Evolutionary conservation across 306 rosid species (phyloP), one percentile per base, ranked within the genome.

Genomic region (Trifolium dubium): DNA sequence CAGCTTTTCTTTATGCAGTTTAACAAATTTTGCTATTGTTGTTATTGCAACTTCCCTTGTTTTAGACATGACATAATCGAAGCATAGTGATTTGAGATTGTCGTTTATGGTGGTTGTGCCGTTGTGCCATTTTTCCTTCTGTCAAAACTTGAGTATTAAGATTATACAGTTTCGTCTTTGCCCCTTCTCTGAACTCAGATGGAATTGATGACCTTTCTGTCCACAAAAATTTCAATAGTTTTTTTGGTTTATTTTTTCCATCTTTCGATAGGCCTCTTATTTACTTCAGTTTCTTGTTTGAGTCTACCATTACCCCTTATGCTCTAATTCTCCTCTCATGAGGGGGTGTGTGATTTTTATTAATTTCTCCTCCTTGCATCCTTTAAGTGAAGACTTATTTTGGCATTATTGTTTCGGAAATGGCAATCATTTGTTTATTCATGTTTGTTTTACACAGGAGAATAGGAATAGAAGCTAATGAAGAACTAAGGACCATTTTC

Each of bases 391-490:
- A 66, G 29, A 32, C 18, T 53, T 67, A 67, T 71, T 41, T 71
- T 73, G 32, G 78, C 60, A 51, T 67, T 62, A 17, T 30, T 47
- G 2, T 59, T 43, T 47, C 53, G 46, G 47, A 30, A 35, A 2
- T 23, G 35, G 65, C 62, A 58, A 71, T 59, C 34, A 19, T 68
- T 43, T 37, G 55, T 44, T 55, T 68, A 15, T 62, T 39, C 44
- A 34, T 35, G 35, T 64, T 83, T 64, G 43, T 37, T 37, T 37
- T 37, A 62, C 28, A 75, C 91, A 94, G 99, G 92, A 89, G 95
- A 82, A 94, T 94, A 51, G 99, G 99, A 77, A 82, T 87, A 37
- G 99, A 92, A 81, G 99, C 97, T 41, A 92, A 94, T 73, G 99
- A 89, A 77, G 99, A 94, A 83, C 93, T 94, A 44, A 86, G 99